Percentiles rank a stretch among this genome's conserved stretches.
Evolutionary conservation across 169 alveolate genomes (phyloP).

Genomic region (Eimeria brunetti): DNA sequence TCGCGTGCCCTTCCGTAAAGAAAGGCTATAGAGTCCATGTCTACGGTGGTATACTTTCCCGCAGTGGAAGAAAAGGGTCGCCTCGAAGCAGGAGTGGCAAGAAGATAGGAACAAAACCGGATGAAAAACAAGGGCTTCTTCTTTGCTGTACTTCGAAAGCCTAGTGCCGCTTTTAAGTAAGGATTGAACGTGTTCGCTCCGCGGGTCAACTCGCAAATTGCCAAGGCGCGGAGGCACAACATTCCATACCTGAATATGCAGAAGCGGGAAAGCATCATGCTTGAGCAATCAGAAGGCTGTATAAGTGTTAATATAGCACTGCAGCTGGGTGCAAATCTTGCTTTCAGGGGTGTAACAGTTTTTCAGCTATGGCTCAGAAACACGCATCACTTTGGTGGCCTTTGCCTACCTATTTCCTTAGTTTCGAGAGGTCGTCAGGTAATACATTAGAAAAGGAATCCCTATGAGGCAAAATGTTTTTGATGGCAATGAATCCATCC

Average conservation of each 20-base stretch:
- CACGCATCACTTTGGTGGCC: neutral
- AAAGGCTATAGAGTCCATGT: neutral
- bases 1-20: neutral
- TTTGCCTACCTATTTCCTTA: neutral
- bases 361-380: neutral
- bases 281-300: neutral
- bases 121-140: neutral
- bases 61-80: neutral
- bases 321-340: neutral
- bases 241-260: neutral
- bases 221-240: neutral
- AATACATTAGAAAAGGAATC: too few relatives aligned
- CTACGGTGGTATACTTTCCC: neutral
- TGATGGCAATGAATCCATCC: too few relatives aligned
- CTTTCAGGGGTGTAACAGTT: neutral
- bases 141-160: neutral
- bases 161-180: neutral
- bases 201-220: neutral
- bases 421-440: too few relatives aligned
- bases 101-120: neutral
- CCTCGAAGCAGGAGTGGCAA: neutral
- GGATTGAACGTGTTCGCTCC: neutral
- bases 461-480: neutral
- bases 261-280: neutral
- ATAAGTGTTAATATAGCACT: neutral